Conservation (phyloP, 441 rosid genomes). For the Mallotus japonicus region DNA sequence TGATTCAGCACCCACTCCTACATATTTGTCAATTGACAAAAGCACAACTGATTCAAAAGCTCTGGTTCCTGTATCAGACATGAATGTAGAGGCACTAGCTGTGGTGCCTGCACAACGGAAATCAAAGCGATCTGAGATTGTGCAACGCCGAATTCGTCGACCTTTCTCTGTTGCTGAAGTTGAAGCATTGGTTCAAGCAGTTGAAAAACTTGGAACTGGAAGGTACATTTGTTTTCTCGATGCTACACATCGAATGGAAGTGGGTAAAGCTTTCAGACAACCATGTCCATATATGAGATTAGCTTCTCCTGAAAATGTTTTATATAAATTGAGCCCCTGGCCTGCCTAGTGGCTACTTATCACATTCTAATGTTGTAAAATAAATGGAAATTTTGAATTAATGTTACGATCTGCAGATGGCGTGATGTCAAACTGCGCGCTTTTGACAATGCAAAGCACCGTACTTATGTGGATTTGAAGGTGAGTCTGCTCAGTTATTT, state of each 20-base stretch:
- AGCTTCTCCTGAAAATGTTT: background rate
- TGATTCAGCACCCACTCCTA: constrained; percentile 60
- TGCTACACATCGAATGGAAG: background rate
- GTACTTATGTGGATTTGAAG: constrained; percentile 98
- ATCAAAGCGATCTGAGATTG: constrained; percentile 59
- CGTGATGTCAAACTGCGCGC: constrained; percentile 88
- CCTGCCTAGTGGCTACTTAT: background rate
- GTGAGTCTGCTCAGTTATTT: constrained; percentile 30
- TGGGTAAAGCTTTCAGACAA: background rate
- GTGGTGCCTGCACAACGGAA: constrained; percentile 59
- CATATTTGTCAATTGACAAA: constrained; percentile 42
- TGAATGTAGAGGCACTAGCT: constrained; percentile 51
- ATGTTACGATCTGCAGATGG: constrained; percentile 59
- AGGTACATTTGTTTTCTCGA: constrained; percentile 45
- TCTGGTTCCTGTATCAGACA: constrained; percentile 49
- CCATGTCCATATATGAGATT: background rate
- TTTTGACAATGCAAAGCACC: constrained; percentile 86
- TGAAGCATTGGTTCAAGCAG: constrained; percentile 96
- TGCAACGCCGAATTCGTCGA: constrained; percentile 95
- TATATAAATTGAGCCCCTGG: background rate
- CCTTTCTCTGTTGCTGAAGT: constrained; percentile 98
- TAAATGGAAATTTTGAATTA: constrained; percentile 1
- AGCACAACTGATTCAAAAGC: constrained; percentile 48
- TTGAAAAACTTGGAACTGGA: constrained; percentile 98
- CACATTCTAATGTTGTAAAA: background rate